Percentiles rank a stretch among this genome's conserved stretches.
These are phyloP conservation scores for Alternaria sp. DNA, from an alignment of 2,329 filamentous ascomycete species.

Conservation along the genomic window DNA sequence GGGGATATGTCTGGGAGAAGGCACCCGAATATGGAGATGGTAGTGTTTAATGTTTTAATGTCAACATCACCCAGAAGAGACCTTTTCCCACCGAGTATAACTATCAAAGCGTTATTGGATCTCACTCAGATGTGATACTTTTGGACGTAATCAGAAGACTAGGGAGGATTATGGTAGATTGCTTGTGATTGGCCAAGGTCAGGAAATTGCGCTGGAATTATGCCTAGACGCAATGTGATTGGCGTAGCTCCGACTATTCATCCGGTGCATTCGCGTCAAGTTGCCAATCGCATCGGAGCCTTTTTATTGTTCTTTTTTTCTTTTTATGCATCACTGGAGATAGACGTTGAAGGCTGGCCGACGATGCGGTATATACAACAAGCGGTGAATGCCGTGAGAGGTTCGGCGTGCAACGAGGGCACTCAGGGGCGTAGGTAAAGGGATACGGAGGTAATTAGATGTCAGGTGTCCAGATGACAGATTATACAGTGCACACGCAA, in stretches of 20 bases:
- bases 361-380: conserved; percentile 1
- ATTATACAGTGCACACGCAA: conserved; percentile 7
- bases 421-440: background rate
- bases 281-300: background rate
- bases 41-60: background rate
- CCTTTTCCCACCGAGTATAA: background rate
- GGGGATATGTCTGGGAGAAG: background rate
- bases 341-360: background rate
- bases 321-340: background rate
- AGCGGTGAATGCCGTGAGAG: background rate
- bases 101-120: background rate
- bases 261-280: conserved; percentile 2
- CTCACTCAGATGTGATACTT: background rate
- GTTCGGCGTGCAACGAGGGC: background rate
- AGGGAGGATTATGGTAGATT: background rate
- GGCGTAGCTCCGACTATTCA: conserved; percentile 4
- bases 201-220: conserved; percentile 14
- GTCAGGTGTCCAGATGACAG: conserved; percentile 4
- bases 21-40: background rate
- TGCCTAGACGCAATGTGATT: conserved; percentile 13
- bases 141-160: background rate
- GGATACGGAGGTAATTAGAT: conserved; percentile 9
- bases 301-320: background rate
- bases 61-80: background rate
- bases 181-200: conserved; percentile 7